Conservation (phyloP, 163 green algal species). For the Scenedesmus sp. region DNA sequence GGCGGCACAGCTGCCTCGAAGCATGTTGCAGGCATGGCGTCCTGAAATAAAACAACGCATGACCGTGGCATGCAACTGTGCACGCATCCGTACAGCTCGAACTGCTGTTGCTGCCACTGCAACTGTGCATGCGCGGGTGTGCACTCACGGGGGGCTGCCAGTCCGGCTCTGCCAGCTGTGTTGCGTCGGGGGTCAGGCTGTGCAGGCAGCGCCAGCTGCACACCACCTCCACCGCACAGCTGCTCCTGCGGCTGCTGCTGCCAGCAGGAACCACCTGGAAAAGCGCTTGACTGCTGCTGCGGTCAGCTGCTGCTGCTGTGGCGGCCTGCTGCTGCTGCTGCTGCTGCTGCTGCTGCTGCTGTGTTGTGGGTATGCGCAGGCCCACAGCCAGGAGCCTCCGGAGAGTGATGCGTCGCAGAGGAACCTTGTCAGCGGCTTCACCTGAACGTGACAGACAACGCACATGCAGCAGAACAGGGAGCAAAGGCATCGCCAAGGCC, state of each 20-base stretch:
- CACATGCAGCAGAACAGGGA: not conserved
- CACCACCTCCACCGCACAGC: slow-evolving; percentile 73
- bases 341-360: not conserved
- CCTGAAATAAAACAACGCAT: too few species aligned
- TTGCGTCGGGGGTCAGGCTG: slow-evolving; percentile 81
- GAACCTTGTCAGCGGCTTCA: slow-evolving; percentile 81
- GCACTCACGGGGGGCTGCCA: slow-evolving; percentile 64
- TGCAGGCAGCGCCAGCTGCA: slow-evolving; percentile 67
- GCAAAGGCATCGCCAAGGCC: not conserved
- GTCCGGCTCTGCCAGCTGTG: slow-evolving; percentile 74
- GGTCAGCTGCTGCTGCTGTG: not conserved
- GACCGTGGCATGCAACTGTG: too few species aligned
- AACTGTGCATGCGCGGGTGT: not conserved
- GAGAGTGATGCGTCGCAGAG: slow-evolving; percentile 77
- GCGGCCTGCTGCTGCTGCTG: not conserved
- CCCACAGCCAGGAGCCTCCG: slow-evolving; percentile 74
- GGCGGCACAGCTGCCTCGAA: too few species aligned
- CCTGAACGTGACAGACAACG: slow-evolving; percentile 24
- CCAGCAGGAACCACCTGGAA: not conserved
- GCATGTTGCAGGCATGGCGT: too few species aligned
- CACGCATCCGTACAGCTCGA: too few species aligned
- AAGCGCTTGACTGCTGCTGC: not conserved
- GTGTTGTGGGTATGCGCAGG: slow-evolving; percentile 48
- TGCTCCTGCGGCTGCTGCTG: slow-evolving; percentile 51
- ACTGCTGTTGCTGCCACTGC: not conserved